Evolutionary conservation across 257 asterid genomes (phyloP), one percentile per base, ranked within the genome.

Genomic region (Solanum medicagineum): DNA sequence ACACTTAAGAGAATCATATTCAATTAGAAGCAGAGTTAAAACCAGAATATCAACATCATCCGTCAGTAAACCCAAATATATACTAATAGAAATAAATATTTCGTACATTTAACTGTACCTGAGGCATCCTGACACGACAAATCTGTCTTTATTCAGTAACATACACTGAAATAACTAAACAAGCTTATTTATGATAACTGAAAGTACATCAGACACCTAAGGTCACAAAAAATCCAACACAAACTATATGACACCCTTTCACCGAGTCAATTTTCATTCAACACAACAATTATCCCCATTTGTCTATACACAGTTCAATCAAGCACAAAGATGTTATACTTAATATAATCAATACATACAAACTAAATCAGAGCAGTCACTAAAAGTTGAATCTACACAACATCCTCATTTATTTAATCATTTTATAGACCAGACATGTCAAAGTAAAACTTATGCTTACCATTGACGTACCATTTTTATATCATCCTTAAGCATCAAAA

Each of bases 391-490:
- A 75, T 75, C 62, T 7, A 75, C 42, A 75, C 40, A 75, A 75
- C 62, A 75, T 75, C 57, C 62, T 19, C 60, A 49, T 49, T 66
- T 66, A 6, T 49, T 75, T 36, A 36, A 36, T 36, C 42, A 75
- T 24, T 75, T 75, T 75, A 74, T 75, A 24, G 60, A 24, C 24
- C 15, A 75, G 62, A 49, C 22, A 81, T 32, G 85, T 55, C 75
- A 57, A 81, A 9, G 84, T 19, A 24, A 57, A 49, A 49, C 40
- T 22, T 22, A 75, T 4, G 60, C 62, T 24, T 49, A 49, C 42
- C 36, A 26, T 45, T 13, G n/a, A 86, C 93, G 89, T 90, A 94
- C 98, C 92, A 89, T 44, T 84, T 92, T 85, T 73, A 89, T 86
- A 81, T 91, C 91, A 85, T 83, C 36, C 77, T 85, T 86, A 75